Evolutionary conservation across 768 basidiomycete species (phyloP).

Genomic region (Rhodocollybia butyracea): DNA sequence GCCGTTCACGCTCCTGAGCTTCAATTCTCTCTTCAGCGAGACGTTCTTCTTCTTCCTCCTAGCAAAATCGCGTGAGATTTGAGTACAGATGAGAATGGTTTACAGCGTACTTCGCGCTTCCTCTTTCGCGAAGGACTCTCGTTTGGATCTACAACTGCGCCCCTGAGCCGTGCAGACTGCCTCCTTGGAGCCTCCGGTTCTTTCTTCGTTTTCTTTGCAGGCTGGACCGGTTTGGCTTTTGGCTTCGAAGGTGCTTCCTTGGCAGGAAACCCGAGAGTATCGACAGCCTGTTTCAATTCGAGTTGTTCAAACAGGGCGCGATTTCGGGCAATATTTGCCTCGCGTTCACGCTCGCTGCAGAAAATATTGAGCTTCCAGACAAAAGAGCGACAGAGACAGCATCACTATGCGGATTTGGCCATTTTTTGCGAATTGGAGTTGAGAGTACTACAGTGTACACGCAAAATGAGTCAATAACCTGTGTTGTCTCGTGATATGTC

Average conservation of each 20-base stretch:
- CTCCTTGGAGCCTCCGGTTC: slow-evolving; percentile 53
- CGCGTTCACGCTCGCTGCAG: slow-evolving; percentile 61
- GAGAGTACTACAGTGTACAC: no score
- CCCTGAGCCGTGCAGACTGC: slow-evolving; percentile 62
- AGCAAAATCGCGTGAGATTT: not conserved
- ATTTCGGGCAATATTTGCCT: slow-evolving; percentile 81
- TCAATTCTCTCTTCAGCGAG: slow-evolving; percentile 55
- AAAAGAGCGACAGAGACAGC: no score
- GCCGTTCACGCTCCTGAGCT: slow-evolving; percentile 58
- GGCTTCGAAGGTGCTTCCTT: slow-evolving; percentile 33
- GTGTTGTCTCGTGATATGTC: not conserved
- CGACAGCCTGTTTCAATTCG: slow-evolving; percentile 56
- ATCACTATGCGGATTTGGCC: not conserved
- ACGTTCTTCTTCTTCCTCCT: slow-evolving; percentile 51
- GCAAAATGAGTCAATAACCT: no score
- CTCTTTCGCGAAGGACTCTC: slow-evolving; percentile 64
- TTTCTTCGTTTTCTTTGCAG: slow-evolving; percentile 49
- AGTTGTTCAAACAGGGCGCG: slow-evolving; percentile 70
- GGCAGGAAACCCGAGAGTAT: slow-evolving; percentile 40
- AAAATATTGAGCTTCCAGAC: not conserved
- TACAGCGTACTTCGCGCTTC: slow-evolving; percentile 56
- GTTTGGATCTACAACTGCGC: slow-evolving; percentile 44
- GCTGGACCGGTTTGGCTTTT: slow-evolving; percentile 61
- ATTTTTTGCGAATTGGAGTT: not conserved
- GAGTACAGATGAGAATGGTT: not conserved